Evolutionary conservation across 1,284 basidiomycete genomes (phyloP), one percentile per base, ranked within the genome.

Genomic region (Boletus sp.): DNA sequence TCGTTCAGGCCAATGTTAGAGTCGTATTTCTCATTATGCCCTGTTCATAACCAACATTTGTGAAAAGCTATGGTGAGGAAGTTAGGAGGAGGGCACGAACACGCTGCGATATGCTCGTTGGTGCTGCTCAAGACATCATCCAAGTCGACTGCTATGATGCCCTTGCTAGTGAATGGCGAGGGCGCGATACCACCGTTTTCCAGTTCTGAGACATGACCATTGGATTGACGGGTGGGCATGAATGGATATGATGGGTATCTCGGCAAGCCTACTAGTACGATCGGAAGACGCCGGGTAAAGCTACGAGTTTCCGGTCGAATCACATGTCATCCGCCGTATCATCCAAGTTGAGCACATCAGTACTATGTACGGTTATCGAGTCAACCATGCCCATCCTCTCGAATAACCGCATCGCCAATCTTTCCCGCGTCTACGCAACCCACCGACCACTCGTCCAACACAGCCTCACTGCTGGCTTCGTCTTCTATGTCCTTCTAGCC

Each of bases 111-210:
- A 16, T 77, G 77, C 50, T 73, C 65, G 70, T 92, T 93, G 4
- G 89, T 92, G 67, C 84, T 76, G 62, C 84, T 80, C 53, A 92
- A 73, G 6, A 92, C 90, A 76, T 92, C 90, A 65, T 92, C 90
- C 59, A 91, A 73, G 74, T 92, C 90, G 42, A 91, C 77, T 5
- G 88, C 87, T 67, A 92, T 86, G 49, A 86, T 71, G 15, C 79
- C 78, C 58, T 70, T 71, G n/a, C n/a, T n/a, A n/a, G n/a, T n/a
- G 42, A 69, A 35, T 2, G 57, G 53, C 11, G 50, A 29, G 37
- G 37, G 24, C 11, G 41, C 2, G 35, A 9, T 37, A 8, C 16
- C 35, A 27, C 50, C 7, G 20, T 20, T 24, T 42, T 51, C 42
- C 22, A 11, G 57, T 55, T 4, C 53, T 39, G 36, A 22, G 9